Conservation (phyloP, 352 stramenopile species). For the Phytophthora melonis region DNA sequence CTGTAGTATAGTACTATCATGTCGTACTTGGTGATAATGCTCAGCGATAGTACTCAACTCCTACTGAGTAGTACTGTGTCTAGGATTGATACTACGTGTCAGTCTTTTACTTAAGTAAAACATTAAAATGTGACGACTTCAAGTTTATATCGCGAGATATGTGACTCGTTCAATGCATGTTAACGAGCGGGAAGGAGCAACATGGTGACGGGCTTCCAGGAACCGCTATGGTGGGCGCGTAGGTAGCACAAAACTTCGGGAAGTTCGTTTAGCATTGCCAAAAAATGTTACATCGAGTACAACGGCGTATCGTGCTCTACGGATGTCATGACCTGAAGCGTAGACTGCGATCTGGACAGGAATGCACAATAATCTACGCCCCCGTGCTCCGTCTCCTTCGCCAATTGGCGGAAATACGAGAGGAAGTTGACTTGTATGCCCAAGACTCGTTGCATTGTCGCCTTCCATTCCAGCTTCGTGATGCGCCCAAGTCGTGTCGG, state of each 20-base stretch:
- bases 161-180: no score
- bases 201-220: no score
- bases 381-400: constrained; percentile 37
- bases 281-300: neutral
- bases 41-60: no score
- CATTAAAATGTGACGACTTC: no score
- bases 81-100: no score
- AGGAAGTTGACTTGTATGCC: constrained; percentile 72
- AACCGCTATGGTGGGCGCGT: no score
- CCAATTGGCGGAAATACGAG: constrained; percentile 67
- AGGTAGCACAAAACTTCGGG: neutral
- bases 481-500: constrained; percentile 36
- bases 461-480: constrained; percentile 68
- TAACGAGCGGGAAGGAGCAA: no score
- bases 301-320: neutral
- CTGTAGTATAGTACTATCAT: no score
- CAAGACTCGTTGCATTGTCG: constrained; percentile 47
- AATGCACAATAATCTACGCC: constrained; percentile 66
- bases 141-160: no score
- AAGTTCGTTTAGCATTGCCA: neutral
- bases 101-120: no score
- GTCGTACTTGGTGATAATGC: no score
- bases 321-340: neutral
- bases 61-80: no score
- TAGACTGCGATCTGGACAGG: constrained; percentile 19